Evolutionary conservation across 1,284 basidiomycete species (phyloP), one percentile per base, ranked within the genome.

Genomic region (Filobasidium uniguttulatum): DNA sequence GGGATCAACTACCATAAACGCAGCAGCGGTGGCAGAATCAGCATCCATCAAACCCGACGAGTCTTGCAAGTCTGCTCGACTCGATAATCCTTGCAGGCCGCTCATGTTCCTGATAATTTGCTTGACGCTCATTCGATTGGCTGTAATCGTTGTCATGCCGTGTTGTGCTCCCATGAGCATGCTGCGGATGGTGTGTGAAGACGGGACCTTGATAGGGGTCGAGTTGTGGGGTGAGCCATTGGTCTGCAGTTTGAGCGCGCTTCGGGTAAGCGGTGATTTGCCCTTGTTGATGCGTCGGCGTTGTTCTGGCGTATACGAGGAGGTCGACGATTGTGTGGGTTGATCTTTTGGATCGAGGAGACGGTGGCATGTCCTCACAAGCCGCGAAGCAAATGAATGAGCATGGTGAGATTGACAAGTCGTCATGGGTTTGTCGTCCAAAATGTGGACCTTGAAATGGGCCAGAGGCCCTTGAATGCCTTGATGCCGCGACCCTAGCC

Each of bases 121-220:
- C 61, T 77, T 79, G 26, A 86, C 77, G 55, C 84, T 84, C 29
- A 80, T 75, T 57, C 77, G 76, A 56, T 87, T 87, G 17, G 83
- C 83, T 5, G 82, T 85, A 43, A 88, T 69, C 19, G 83, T 87
- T 50, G 85, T 87, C 81, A 83, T 82, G 1, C 81, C 79, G 28
- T 77, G 71, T 34, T 67, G 69, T 0, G 81, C 78, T 22, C 84
- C 85, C 64, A 76, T 76, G 9, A 81, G 70, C 68, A 84, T 70
- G 56, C 80, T 82, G 48, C 78, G 73, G 8, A 59, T 50, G 20
- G 45, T 53, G n/a, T 49, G 55, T 3, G 49, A 38, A 19, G 50
- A 49, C 35, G 51, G 51, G 3, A 51, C 43, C 10, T 47, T 46
- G 14, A 44, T 47, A 12, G 52, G 36, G 14, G 46, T 34, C 15